Evolutionary conservation across 2,329 filamentous ascomycete species (phyloP).

Genomic region (Colletotrichum cereale): DNA sequence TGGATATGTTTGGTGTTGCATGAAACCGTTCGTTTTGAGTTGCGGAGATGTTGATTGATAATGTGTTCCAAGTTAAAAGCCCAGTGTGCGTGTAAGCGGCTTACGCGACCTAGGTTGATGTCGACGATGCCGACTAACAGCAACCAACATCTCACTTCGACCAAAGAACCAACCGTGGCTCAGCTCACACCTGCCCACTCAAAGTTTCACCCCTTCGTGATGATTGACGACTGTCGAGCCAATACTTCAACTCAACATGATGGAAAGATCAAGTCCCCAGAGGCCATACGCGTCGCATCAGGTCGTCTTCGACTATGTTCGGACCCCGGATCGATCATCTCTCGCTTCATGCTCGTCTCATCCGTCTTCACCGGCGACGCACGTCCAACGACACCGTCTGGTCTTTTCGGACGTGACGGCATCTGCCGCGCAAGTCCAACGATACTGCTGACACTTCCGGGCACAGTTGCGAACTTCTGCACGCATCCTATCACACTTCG

Average conservation of each 20-base stretch:
- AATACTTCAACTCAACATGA: not conserved
- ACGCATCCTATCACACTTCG: not conserved
- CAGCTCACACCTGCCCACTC: conserved; percentile 18
- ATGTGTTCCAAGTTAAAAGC: not conserved
- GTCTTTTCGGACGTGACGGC: not conserved
- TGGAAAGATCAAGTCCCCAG: not conserved
- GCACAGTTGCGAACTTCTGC: not conserved
- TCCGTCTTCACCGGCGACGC: not conserved
- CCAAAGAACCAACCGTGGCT: conserved; percentile 1
- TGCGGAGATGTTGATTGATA: not conserved
- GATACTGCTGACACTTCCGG: not conserved
- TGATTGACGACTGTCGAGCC: not conserved
- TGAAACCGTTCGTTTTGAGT: too few relatives aligned
- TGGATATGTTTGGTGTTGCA: too few relatives aligned
- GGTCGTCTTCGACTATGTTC: not conserved
- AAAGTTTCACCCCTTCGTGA: not conserved
- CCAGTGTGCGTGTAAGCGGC: not conserved
- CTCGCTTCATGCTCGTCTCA: not conserved
- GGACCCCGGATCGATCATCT: not conserved
- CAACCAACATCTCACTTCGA: not conserved
- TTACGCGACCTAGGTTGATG: too few relatives aligned
- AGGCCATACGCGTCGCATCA: not conserved
- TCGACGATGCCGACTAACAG: not conserved
- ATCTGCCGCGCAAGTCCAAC: not conserved
- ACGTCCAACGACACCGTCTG: not conserved